Base-by-base conservation (phyloP, 2,329 filamentous ascomycete genomes). In the Aspergillus eucalypticola region DNA sequence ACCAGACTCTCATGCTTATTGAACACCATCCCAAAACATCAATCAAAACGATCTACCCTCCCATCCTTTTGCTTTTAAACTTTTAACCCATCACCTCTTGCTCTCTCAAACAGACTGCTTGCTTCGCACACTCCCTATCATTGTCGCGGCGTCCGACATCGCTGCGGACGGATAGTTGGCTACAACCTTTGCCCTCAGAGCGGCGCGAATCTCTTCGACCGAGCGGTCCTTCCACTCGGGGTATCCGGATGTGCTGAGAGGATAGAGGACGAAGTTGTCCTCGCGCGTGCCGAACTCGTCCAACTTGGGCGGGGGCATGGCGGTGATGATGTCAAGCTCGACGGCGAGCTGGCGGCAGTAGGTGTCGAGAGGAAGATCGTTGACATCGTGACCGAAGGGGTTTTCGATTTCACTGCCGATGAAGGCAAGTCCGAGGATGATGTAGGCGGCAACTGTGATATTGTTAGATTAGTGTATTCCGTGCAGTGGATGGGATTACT, bases 401-500 rank as follows among this genome's bases (percentile, higher is more conserved):
- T 95, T 92, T 75, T 95, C 91, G 64, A 95, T 90, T 76, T 95
- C 90, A 64, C 86, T 86, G 41, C 91, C 91, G 68, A 94, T 94
- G 64, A 85, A 82, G 3, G 86, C 83, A 49, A 95, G 86, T 23
- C 90, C 90, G 61, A 95, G 85, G 72, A 95, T 94, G 66, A 95
- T 94, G 75, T 94, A 94, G 3, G 89, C 87, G 2, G 88, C 88
- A 13, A 81, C 76, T 78, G 35, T 23, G 6, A 23, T 21, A 3
- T 32, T 17, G 19, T 58, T 44, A 61, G 60, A 41, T 62, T 60
- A 65, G 59, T 6, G 27, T 25, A 15, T 48, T 41, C 6, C n/a
- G 0, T 51, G 2, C 8, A 2, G 8, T n/a, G 10, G 4, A 27
- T 27, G 23, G 46, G 8, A 19, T 32, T 32, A 46, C 67, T 70